These are phyloP conservation scores for Knufia petricola DNA, from an alignment of 2,329 filamentous ascomycete species.

Conservation along the genomic window DNA sequence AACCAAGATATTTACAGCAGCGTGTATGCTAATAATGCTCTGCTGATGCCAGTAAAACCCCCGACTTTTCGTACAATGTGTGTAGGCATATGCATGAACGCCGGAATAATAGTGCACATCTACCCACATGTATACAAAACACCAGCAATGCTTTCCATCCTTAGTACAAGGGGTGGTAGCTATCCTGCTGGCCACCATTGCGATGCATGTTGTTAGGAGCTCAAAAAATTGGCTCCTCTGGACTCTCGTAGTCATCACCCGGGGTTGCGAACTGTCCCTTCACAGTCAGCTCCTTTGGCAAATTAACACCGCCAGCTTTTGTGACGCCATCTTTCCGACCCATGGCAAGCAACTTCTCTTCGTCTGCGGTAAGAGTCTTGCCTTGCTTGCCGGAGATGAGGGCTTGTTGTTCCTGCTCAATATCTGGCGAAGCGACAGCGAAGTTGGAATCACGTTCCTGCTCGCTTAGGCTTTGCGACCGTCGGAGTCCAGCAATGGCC, in stretches of 20 bases:
- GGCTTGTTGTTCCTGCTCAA: conserved; percentile 8
- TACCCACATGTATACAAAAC: no score
- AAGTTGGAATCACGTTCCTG: conserved; percentile 15
- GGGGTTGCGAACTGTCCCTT: neutral
- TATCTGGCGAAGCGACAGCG: conserved; percentile 10
- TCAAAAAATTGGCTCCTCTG: conserved; percentile 3
- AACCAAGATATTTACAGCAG: no score
- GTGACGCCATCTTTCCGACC: conserved; percentile 18
- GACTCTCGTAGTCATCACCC: neutral
- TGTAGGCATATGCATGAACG: no score
- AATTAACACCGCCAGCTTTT: conserved; percentile 20
- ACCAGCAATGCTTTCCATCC: no score
- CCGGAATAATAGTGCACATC: no score
- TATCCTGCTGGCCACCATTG: no score
- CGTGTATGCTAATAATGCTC: no score
- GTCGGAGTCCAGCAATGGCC: conserved; percentile 16
- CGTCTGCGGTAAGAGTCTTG: conserved; percentile 13
- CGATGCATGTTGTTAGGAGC: neutral
- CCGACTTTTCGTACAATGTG: no score
- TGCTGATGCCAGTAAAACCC: no score
- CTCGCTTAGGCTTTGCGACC: conserved; percentile 14
- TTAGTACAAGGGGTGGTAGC: no score
- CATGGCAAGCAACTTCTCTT: conserved; percentile 20
- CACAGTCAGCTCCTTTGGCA: conserved; percentile 15
- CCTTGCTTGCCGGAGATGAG: conserved; percentile 13